These are phyloP conservation scores for Colletotrichum orchidophilum DNA, from an alignment of 2,329 filamentous ascomycete genomes.

Conservation along the genomic window DNA sequence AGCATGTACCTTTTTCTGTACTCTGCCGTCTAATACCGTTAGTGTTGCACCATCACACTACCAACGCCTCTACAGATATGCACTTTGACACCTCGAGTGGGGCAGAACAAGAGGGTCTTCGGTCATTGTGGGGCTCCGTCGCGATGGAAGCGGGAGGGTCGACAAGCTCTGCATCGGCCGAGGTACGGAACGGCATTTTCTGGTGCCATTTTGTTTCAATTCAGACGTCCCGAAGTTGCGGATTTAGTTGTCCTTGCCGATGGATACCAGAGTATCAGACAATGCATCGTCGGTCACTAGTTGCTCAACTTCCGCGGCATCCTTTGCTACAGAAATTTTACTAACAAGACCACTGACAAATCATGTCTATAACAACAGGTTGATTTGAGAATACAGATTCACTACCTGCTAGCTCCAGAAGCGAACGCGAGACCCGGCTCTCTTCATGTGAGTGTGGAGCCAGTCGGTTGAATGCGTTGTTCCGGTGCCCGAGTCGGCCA, in stretches of 20 bases:
- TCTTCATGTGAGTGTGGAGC: slow-evolving; percentile 25
- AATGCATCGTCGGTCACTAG: too few relatives aligned
- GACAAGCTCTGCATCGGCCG: slow-evolving; percentile 14
- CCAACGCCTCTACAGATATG: background rate
- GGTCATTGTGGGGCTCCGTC: slow-evolving; percentile 21
- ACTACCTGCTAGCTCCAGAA: background rate
- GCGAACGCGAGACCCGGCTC: background rate
- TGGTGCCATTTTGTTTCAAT: background rate
- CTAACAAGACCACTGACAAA: background rate
- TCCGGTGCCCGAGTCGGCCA: slow-evolving; percentile 22
- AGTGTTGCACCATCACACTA: background rate
- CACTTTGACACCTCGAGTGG: background rate
- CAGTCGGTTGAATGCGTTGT: slow-evolving; percentile 22
- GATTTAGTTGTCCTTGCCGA: background rate
- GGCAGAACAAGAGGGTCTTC: background rate
- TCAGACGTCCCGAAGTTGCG: background rate
- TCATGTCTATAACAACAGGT: background rate
- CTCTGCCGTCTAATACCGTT: background rate
- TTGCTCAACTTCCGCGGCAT: background rate
- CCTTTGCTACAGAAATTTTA: background rate
- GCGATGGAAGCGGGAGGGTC: slow-evolving; percentile 13
- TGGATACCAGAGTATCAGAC: background rate
- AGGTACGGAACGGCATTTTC: slow-evolving; percentile 1
- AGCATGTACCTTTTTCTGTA: too few relatives aligned
- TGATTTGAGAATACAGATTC: background rate